These are phyloP conservation scores for Yamadazyma membranifaciens DNA, from an alignment of 1,139 yeast genomes.

Conservation along the genomic window DNA sequence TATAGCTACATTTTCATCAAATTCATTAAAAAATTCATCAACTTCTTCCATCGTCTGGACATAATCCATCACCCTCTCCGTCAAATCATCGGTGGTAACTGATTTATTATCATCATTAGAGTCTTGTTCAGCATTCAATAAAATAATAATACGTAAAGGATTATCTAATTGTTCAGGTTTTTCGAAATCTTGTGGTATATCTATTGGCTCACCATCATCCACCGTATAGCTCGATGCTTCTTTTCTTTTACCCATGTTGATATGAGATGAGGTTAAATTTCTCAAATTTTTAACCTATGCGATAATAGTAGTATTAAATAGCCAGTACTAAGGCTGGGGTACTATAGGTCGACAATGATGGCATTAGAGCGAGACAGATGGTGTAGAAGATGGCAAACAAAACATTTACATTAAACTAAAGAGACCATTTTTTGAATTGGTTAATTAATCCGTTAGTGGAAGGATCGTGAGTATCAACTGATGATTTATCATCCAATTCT, in stretches of 20 bases:
- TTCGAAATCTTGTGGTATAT: conserved; percentile 7
- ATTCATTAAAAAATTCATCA: conserved; percentile 59
- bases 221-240: conserved; percentile 14
- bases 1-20: conserved; percentile 58
- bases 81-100: conserved; percentile 40
- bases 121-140: conserved; percentile 27
- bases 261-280: conserved; percentile 4
- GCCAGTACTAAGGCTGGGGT: too few species aligned
- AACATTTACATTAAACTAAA: conserved; percentile 6
- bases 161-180: conserved; percentile 38
- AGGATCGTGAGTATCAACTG: conserved; percentile 73
- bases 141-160: conserved; percentile 41
- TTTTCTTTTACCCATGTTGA: conserved; percentile 16
- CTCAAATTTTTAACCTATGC: neutral
- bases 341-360: too few species aligned
- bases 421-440: conserved; percentile 88
- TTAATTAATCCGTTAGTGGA: conserved; percentile 91
- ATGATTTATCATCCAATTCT: conserved; percentile 66
- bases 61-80: conserved; percentile 46
- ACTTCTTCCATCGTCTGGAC: conserved; percentile 49
- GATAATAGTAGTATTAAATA: neutral
- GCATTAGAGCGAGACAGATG: too few species aligned
- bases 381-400: neutral
- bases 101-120: neutral
- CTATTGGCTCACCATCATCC: conserved; percentile 11